phyloP scores from a whole-genome alignment of 805 yeast species.

The Komagataella pseudopastoris region DNA sequence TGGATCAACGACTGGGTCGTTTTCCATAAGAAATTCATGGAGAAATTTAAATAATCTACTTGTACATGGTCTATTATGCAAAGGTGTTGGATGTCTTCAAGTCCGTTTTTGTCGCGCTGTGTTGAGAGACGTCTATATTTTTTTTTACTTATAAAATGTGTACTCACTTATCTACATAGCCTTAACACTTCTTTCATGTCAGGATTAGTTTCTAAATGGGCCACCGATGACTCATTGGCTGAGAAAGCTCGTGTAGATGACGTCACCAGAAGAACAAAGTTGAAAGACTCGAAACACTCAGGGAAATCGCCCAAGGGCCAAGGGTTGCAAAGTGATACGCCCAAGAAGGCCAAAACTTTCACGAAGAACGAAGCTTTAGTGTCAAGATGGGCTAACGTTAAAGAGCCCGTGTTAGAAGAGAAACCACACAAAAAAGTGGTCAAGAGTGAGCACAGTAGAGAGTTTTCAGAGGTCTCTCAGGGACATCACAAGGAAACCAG shows the following conservation, averaged over 20 bases:
- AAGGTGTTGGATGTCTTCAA: not conserved
- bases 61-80: not conserved
- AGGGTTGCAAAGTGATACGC: not conserved
- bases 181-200: not conserved
- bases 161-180: not conserved
- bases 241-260: not conserved
- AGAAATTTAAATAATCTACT: conserved; percentile 25
- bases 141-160: not conserved
- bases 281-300: not conserved
- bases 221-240: not conserved
- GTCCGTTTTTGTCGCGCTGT: not conserved
- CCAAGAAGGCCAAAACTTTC: not conserved
- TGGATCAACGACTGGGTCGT: conserved; percentile 71
- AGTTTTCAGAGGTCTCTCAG: not conserved
- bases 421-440: not conserved
- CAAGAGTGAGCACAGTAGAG: not conserved
- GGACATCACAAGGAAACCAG: not conserved
- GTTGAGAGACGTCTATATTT: not conserved
- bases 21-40: conserved; percentile 67
- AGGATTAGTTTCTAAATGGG: not conserved
- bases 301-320: not conserved
- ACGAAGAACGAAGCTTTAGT: not conserved
- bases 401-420: not conserved
- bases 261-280: not conserved
- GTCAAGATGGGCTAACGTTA: not conserved